These are phyloP conservation scores for Paecilomyces variotii DNA, from an alignment of 2,329 filamentous ascomycete genomes.

Conservation along the genomic window DNA sequence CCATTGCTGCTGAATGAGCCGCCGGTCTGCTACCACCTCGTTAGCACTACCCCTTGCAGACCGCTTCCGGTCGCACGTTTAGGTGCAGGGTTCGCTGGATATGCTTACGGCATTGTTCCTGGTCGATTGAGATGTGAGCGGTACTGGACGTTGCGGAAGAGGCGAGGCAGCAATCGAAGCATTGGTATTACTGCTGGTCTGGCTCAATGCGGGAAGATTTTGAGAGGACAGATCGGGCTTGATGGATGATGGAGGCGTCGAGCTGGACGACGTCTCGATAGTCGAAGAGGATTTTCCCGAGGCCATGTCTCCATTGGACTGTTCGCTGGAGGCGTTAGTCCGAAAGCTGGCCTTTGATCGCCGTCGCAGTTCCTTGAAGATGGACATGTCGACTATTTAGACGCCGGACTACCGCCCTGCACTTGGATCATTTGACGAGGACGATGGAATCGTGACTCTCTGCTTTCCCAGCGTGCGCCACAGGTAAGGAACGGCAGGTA, in stretches of 20 bases:
- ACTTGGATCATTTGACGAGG: neutral
- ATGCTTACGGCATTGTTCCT: slow-evolving; percentile 31
- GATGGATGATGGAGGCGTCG: slow-evolving; percentile 63
- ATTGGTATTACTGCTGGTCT: slow-evolving; percentile 43
- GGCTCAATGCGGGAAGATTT: slow-evolving; percentile 44
- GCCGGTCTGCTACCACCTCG: slow-evolving; percentile 23
- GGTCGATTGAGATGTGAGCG: slow-evolving; percentile 29
- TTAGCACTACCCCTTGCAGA: neutral
- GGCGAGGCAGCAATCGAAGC: slow-evolving; percentile 28
- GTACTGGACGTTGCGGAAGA: slow-evolving; percentile 40
- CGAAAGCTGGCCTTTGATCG: slow-evolving; percentile 69
- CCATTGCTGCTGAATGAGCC: slow-evolving; percentile 26
- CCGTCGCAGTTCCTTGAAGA: slow-evolving; percentile 69
- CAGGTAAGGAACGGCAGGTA: slow-evolving; percentile 3
- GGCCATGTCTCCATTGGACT: slow-evolving; percentile 53
- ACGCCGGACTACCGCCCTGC: neutral
- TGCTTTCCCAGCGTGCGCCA: neutral
- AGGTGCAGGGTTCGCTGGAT: neutral
- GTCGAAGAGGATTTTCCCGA: slow-evolving; percentile 58
- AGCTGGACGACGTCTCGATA: slow-evolving; percentile 53
- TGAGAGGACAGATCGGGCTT: slow-evolving; percentile 59
- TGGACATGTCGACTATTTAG: slow-evolving; percentile 38
- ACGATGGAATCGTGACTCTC: neutral
- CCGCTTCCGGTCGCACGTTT: neutral
- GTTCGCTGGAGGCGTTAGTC: slow-evolving; percentile 40